A percentile compares a stretch with the other conserved stretches of the same genome.
Evolutionary conservation across 441 rosid genomes (phyloP).

Genomic region (Gossypium schwendimanii): DNA sequence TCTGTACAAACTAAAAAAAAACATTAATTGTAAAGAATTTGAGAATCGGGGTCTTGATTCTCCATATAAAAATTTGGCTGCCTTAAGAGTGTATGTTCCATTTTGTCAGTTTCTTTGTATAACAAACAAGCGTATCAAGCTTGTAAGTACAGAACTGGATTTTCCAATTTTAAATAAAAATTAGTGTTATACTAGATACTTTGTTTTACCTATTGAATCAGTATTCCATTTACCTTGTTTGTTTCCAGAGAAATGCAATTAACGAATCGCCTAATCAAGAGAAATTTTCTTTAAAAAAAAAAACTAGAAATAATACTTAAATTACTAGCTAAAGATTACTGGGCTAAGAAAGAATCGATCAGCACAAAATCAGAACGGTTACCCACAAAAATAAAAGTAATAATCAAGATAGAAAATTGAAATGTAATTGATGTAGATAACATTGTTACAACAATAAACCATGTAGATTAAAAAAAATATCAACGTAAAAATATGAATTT

Average conservation of each 20-base stretch:
- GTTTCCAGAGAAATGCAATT: neutral
- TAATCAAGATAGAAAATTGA: neutral
- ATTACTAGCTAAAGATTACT: neutral
- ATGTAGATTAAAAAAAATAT: neutral
- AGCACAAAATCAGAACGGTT: neutral
- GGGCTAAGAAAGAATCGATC: neutral
- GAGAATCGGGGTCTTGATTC: neutral
- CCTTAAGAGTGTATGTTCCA: neutral
- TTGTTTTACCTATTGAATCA: too few relatives aligned
- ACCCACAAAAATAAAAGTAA: neutral
- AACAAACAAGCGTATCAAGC: neutral
- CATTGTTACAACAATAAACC: neutral
- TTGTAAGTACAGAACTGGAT: neutral
- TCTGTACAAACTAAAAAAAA: neutral
- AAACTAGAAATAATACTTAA: neutral
- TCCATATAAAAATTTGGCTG: neutral
- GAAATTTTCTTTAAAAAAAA: neutral
- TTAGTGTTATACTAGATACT: neutral
- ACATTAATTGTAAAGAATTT: conserved; percentile 2
- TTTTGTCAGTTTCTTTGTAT: neutral
- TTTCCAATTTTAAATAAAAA: neutral
- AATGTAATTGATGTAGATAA: neutral
- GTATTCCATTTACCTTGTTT: neutral
- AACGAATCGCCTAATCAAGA: neutral
- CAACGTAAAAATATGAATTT: neutral